A percentile compares a stretch with the other conserved stretches of the same genome.
These are phyloP conservation scores for Elongisporangium senticosum DNA, from an alignment of 352 stramenopile genomes.

Conservation along the genomic window DNA sequence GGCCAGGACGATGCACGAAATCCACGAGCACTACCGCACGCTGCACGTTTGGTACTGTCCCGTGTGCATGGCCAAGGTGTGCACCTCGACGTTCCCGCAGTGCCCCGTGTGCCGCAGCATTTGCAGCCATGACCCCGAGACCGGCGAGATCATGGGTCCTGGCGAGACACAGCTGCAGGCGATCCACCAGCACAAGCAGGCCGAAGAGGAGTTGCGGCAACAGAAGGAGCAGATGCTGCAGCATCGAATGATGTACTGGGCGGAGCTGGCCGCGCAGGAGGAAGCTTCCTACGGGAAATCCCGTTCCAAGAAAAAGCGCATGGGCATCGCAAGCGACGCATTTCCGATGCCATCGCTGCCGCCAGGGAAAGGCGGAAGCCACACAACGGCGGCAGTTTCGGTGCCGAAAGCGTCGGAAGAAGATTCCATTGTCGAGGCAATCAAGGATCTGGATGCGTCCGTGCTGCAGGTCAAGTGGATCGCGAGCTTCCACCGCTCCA, in stretches of 20 bases:
- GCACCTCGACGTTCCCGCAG: constrained; percentile 53
- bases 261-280: constrained; percentile 31
- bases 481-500: constrained; percentile 32
- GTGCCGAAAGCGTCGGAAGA: constrained; percentile 11
- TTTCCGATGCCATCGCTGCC: too few relatives aligned
- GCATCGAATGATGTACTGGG: constrained; percentile 64
- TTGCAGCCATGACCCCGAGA: constrained; percentile 50
- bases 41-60: constrained; percentile 73
- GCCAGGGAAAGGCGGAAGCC: background rate
- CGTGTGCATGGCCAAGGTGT: constrained; percentile 65
- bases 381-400: constrained; percentile 5
- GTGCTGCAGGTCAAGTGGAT: constrained; percentile 49
- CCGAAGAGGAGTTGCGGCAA: constrained; percentile 29
- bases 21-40: constrained; percentile 68
- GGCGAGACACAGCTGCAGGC: constrained; percentile 49
- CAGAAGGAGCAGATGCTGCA: constrained; percentile 57
- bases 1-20: constrained; percentile 58
- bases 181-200: constrained; percentile 35
- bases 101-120: constrained; percentile 60
- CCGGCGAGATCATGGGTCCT: constrained; percentile 51
- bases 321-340: constrained; percentile 25
- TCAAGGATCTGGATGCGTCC: constrained; percentile 20
- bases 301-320: constrained; percentile 22
- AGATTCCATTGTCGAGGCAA: constrained; percentile 8
- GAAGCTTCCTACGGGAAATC: constrained; percentile 13